Percentiles rank a stretch among this genome's conserved stretches.
Conservation (phyloP, 805 yeast genomes). For the Schizosaccharomyces octosporus region DNA sequence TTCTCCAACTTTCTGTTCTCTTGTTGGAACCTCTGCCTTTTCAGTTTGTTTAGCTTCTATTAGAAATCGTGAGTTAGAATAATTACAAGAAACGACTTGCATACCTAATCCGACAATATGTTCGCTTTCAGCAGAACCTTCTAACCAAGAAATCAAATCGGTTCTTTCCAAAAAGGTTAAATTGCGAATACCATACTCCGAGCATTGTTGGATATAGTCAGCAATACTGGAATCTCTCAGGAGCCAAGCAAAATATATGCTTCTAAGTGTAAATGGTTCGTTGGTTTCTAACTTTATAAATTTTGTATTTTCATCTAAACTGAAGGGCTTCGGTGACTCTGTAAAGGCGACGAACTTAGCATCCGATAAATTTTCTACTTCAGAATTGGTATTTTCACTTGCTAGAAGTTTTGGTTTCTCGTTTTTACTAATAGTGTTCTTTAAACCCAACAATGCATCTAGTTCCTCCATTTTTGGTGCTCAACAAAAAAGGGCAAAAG, state of each 20-base stretch:
- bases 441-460: not conserved
- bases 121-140: slow-evolving; percentile 31
- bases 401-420: not conserved
- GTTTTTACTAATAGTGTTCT: not conserved
- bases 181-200: slow-evolving; percentile 34
- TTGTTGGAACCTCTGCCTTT: not conserved
- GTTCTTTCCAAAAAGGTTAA: slow-evolving; percentile 66
- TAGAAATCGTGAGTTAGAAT: not conserved
- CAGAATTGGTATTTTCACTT: not conserved
- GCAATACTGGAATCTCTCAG: slow-evolving; percentile 51
- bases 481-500: too few relatives aligned
- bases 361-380: not conserved
- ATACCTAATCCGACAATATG: not conserved
- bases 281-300: not conserved
- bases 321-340: not conserved
- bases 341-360: not conserved
- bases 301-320: not conserved
- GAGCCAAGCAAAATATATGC: slow-evolving; percentile 56
- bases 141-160: slow-evolving; percentile 60
- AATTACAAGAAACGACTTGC: not conserved
- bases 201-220: slow-evolving; percentile 57
- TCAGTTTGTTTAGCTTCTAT: not conserved
- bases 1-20: not conserved
- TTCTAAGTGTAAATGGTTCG: not conserved
- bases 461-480: not conserved